Evolutionary conservation across 148 eudicot genomes (phyloP).

Genomic region (Vaccinium vitisidaea): DNA sequence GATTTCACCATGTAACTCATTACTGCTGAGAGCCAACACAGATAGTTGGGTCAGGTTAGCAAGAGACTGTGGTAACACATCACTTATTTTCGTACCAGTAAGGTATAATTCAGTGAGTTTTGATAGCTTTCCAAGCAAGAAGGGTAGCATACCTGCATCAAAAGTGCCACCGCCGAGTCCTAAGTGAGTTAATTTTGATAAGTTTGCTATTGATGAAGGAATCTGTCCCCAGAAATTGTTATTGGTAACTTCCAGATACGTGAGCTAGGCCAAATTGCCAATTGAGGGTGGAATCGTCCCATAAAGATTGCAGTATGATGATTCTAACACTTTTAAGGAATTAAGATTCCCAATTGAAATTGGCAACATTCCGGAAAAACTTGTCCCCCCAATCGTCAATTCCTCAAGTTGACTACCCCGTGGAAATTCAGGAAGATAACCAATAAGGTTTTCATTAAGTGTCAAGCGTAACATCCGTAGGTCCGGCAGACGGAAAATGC

Average conservation of each 20-base stretch:
- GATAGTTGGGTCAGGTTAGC: background rate
- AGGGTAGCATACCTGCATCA: no score
- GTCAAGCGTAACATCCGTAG: conserved; percentile 21
- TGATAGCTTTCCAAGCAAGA: no score
- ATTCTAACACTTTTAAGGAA: background rate
- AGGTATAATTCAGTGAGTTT: no score
- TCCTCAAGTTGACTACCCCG: background rate
- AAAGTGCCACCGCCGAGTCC: no score
- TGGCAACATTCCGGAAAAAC: conserved; percentile 23
- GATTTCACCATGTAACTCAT: background rate
- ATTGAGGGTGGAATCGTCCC: background rate
- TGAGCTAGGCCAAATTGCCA: background rate
- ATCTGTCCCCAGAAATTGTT: no score
- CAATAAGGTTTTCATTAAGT: conserved; percentile 17
- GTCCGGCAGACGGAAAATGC: conserved; percentile 29
- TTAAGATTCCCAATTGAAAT: conserved; percentile 32
- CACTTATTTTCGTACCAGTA: no score
- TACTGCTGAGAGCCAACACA: background rate
- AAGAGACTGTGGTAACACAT: no score
- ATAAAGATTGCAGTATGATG: background rate
- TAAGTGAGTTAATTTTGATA: no score
- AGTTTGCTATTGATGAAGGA: no score
- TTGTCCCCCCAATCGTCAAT: conserved; percentile 16
- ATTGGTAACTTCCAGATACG: no score
- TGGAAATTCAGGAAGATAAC: conserved; percentile 35